Evolutionary conservation across 768 basidiomycete genomes (phyloP).

Genomic region (Lentinula edodes): DNA sequence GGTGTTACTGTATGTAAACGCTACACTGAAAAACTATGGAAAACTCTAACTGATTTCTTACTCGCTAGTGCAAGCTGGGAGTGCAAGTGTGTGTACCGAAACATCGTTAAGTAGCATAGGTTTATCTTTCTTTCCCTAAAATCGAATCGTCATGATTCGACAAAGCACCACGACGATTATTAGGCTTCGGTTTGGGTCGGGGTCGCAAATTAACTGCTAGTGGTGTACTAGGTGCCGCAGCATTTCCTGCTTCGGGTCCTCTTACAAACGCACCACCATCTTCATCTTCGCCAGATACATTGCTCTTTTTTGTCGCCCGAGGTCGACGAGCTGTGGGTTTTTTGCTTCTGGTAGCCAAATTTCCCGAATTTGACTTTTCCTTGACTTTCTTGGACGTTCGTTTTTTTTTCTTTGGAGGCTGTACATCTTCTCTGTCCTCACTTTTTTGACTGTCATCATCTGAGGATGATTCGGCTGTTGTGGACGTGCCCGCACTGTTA

Average conservation of each 20-base stretch:
- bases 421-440: constrained; percentile 21
- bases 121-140: too few species aligned
- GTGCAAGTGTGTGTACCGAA: too few species aligned
- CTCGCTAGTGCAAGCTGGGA: too few species aligned
- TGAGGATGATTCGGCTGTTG: constrained; percentile 11
- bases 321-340: constrained; percentile 7
- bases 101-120: too few species aligned
- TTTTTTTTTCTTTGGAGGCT: constrained; percentile 20
- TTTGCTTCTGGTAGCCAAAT: constrained; percentile 5
- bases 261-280: constrained; percentile 12
- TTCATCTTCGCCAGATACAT: constrained; percentile 10
- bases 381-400: background rate
- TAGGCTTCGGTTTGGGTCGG: constrained; percentile 24
- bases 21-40: too few species aligned
- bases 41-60: too few species aligned
- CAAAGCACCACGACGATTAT: background rate
- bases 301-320: constrained; percentile 10
- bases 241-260: constrained; percentile 12
- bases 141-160: background rate
- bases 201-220: constrained; percentile 24
- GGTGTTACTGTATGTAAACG: too few species aligned
- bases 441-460: constrained; percentile 18
- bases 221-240: constrained; percentile 9
- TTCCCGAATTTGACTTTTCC: background rate
- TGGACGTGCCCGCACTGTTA: constrained; percentile 19